Evolutionary conservation across 2,329 filamentous ascomycete species (phyloP).

Genomic region (Talaromyces sp.): DNA sequence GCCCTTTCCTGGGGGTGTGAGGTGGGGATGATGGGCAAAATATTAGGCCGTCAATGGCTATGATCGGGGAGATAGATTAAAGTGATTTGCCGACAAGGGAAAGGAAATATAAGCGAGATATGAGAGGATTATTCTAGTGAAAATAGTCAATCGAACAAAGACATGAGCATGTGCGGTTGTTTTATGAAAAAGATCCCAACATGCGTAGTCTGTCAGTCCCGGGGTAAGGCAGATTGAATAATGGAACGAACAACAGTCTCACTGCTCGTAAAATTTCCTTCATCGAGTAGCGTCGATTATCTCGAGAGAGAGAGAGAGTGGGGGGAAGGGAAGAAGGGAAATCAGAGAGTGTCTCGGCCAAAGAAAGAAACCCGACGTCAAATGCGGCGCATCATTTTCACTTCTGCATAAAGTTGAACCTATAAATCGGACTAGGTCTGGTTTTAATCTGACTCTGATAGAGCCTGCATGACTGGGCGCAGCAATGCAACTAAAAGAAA

Average conservation of each 20-base stretch:
- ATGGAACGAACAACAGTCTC: conserved; percentile 7
- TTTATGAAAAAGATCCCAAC: too few species aligned
- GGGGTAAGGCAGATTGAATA: conserved; percentile 2
- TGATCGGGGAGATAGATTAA: not conserved
- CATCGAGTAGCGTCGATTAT: conserved; percentile 5
- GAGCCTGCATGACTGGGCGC: conserved; percentile 9
- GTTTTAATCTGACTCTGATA: conserved; percentile 7
- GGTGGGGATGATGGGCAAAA: conserved; percentile 10
- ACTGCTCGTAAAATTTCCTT: conserved; percentile 11
- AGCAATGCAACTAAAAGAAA: conserved; percentile 1
- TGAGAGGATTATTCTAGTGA: not conserved
- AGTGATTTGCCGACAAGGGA: not conserved
- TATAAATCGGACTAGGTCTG: conserved; percentile 12
- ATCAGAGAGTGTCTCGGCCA: conserved; percentile 10
- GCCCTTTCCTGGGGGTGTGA: not conserved
- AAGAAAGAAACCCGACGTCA: conserved; percentile 12
- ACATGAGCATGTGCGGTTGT: too few species aligned
- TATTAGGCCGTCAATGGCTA: conserved; percentile 3
- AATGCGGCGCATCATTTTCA: conserved; percentile 16
- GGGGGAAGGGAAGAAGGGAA: not conserved
- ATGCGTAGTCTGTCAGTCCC: too few species aligned
- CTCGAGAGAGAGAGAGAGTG: conserved; percentile 12
- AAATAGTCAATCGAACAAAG: conserved; percentile 8
- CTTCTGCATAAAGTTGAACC: conserved; percentile 12
- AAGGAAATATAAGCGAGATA: not conserved